Evolutionary conservation across 768 basidiomycete genomes (phyloP).

Genomic region (Exsudoporus frostii): DNA sequence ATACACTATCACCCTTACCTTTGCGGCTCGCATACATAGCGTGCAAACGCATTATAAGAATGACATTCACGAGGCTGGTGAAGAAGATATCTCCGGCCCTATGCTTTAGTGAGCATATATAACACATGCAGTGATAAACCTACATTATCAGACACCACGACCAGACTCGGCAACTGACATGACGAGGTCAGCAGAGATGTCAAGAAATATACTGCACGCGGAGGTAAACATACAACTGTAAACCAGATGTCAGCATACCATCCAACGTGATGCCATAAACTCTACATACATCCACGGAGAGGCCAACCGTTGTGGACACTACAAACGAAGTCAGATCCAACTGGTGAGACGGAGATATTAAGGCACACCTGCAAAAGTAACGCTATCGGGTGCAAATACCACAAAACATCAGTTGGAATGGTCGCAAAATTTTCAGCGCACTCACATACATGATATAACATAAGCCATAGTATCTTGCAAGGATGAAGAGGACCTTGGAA

Average conservation of each 20-base stretch:
- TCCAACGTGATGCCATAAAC: not conserved
- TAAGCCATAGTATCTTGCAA: slow-evolving; percentile 1
- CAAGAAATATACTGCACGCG: not conserved
- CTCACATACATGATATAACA: not conserved
- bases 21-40: slow-evolving; percentile 1
- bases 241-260: not conserved
- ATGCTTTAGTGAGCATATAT: not conserved
- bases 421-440: not conserved
- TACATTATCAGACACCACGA: not conserved
- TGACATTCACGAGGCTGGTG: slow-evolving; percentile 1
- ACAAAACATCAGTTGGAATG: not conserved
- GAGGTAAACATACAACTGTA: slow-evolving; percentile 1
- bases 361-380: not conserved
- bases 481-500: not conserved
- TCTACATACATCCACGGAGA: not conserved
- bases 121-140: not conserved
- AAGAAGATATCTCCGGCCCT: slow-evolving; percentile 5
- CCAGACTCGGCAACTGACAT: not conserved
- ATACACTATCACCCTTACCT: not conserved
- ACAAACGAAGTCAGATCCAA: not conserved
- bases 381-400: not conserved
- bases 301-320: not conserved
- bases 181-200: not conserved
- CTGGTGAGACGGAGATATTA: not conserved
- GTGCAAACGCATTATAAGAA: slow-evolving; percentile 2